phyloP scores from a whole-genome alignment of 768 basidiomycete species.

The Trametes sanguinea region DNA sequence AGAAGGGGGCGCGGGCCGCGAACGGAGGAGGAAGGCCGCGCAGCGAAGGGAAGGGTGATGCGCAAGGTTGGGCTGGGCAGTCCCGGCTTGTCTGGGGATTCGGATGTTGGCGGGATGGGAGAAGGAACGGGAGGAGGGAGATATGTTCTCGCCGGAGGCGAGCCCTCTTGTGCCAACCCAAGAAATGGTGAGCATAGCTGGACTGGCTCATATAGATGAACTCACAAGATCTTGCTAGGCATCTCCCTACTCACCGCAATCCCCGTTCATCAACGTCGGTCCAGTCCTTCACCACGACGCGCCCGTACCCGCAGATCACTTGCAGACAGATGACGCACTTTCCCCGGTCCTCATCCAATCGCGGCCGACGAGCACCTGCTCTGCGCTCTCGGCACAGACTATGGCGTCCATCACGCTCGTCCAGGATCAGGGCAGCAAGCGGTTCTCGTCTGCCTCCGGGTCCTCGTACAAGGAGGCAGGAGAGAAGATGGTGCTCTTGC shows the following conservation, averaged over 20 bases:
- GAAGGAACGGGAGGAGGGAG: neutral
- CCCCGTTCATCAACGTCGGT: neutral
- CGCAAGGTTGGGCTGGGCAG: neutral
- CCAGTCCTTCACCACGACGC: no score
- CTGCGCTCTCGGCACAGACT: constrained; percentile 4
- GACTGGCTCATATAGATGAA: neutral
- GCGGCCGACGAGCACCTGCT: constrained; percentile 1
- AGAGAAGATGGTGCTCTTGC: neutral
- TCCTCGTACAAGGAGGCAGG: neutral
- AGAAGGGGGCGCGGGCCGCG: neutral
- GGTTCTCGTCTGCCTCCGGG: neutral
- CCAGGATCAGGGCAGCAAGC: constrained; percentile 12
- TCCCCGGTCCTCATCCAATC: neutral
- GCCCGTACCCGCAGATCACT: neutral
- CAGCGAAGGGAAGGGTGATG: neutral
- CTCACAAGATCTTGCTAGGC: neutral
- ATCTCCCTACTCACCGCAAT: neutral
- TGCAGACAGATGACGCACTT: neutral
- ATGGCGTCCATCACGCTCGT: constrained; percentile 12
- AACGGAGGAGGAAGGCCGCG: no score
- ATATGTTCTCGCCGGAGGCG: neutral
- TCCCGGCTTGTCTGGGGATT: neutral
- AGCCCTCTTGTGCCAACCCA: neutral
- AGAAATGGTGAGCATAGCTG: neutral
- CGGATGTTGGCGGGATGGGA: no score